These are phyloP conservation scores for Brassica juncea DNA, from an alignment of 345 rosid genomes.

Conservation along the genomic window DNA sequence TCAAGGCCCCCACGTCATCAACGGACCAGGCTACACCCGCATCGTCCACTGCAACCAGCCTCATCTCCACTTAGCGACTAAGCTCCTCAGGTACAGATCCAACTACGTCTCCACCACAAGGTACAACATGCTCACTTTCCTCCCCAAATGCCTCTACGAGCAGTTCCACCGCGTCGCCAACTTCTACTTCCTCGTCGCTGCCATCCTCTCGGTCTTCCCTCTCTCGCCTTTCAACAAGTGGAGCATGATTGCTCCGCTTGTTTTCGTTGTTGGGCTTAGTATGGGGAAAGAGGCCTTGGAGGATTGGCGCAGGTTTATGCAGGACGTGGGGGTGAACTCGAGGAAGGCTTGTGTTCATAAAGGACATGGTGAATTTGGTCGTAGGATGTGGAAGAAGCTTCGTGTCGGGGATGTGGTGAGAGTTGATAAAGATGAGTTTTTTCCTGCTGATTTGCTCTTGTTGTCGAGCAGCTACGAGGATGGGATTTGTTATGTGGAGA, in stretches of 20 bases:
- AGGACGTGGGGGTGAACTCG: conserved; percentile 52
- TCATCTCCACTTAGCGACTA: conserved; percentile 39
- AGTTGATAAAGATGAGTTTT: conserved; percentile 61
- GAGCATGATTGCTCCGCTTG: conserved; percentile 58
- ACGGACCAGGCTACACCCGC: conserved; percentile 36
- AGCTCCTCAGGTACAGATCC: conserved; percentile 46
- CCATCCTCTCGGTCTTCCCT: conserved; percentile 45
- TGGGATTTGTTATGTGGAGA: conserved; percentile 82
- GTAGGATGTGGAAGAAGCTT: conserved; percentile 55
- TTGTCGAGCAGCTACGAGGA: conserved; percentile 78
- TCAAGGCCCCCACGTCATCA: conserved; percentile 34
- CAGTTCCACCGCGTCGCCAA: conserved; percentile 84
- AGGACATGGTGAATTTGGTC: conserved; percentile 51
- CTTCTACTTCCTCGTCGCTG: conserved; percentile 66
- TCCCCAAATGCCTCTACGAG: conserved; percentile 70
- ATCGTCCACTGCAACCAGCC: conserved; percentile 56
- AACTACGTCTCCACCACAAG: conserved; percentile 69
- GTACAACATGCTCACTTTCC: conserved; percentile 58
- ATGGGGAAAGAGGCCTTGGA: conserved; percentile 71
- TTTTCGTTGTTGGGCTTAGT: conserved; percentile 65
- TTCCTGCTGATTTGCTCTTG: conserved; percentile 68
- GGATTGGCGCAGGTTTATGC: conserved; percentile 63
- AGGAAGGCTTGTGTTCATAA: conserved; percentile 47
- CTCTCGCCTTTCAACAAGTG: conserved; percentile 49
- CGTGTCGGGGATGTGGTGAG: conserved; percentile 66